Evolutionary conservation across 2,329 filamentous ascomycete genomes (phyloP).

Genomic region (Exophiala lecanii-corni): DNA sequence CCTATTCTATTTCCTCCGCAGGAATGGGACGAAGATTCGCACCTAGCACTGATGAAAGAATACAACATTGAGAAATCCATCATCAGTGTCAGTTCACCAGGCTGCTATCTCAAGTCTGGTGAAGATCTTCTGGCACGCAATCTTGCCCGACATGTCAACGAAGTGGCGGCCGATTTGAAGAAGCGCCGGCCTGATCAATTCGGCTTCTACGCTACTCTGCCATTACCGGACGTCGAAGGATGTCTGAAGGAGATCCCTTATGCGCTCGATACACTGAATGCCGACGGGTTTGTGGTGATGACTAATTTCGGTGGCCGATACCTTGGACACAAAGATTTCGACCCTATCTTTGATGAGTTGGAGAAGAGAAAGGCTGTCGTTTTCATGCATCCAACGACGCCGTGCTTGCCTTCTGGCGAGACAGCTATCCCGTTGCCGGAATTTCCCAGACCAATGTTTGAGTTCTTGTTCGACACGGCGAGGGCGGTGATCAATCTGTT

Average conservation of each 20-base stretch:
- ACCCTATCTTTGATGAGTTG: constrained; percentile 46
- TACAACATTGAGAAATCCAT: constrained; percentile 50
- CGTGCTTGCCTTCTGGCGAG: constrained; percentile 19
- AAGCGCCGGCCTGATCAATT: constrained; percentile 35
- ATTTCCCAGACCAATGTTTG: constrained; percentile 44
- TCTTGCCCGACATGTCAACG: constrained; percentile 37
- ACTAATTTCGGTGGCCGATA: constrained; percentile 53
- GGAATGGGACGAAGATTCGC: constrained; percentile 43
- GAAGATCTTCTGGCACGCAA: constrained; percentile 31
- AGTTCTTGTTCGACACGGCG: constrained; percentile 53
- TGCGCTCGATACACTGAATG: constrained; percentile 36
- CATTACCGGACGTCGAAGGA: constrained; percentile 47
- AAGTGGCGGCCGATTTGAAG: constrained; percentile 28
- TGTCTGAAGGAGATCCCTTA: constrained; percentile 46
- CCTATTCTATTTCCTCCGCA: constrained; percentile 13
- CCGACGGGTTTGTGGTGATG: constrained; percentile 49
- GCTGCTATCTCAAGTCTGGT: constrained; percentile 45
- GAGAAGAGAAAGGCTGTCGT: constrained; percentile 44
- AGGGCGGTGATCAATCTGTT: constrained; percentile 47
- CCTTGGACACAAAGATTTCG: constrained; percentile 44
- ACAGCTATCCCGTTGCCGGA: constrained; percentile 25
- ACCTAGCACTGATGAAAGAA: constrained; percentile 49
- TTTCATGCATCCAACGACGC: constrained; percentile 52
- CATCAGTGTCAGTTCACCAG: constrained; percentile 52
- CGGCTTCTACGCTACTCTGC: constrained; percentile 52